phyloP scores from a whole-genome alignment of 1,284 basidiomycete genomes.

The Gomphus bonarii region DNA sequence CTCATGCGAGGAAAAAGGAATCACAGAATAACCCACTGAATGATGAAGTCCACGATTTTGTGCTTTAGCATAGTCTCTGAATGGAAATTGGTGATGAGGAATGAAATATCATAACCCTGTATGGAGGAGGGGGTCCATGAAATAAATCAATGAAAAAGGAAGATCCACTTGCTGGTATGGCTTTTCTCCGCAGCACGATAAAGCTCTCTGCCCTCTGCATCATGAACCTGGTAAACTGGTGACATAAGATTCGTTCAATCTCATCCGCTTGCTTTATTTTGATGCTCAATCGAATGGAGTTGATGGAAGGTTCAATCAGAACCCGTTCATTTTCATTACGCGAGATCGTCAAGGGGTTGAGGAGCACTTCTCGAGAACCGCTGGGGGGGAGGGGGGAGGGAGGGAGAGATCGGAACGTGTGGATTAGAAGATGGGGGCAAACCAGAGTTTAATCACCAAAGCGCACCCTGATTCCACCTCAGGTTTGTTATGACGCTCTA shows the following conservation, averaged over 20 bases:
- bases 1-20: background rate
- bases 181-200: conserved; percentile 90
- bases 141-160: background rate
- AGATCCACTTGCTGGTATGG: conserved; percentile 58
- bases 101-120: conserved; percentile 96
- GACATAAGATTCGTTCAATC: conserved; percentile 93
- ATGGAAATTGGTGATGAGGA: conserved; percentile 96
- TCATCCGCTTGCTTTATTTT: conserved; percentile 99
- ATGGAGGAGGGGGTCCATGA: background rate
- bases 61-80: conserved; percentile 98
- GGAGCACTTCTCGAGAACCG: conserved; percentile 86
- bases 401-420: background rate
- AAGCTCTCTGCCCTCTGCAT: conserved; percentile 98
- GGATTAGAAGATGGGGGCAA: conserved; percentile 11
- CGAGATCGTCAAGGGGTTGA: conserved; percentile 88
- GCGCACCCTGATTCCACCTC: conserved; percentile 81
- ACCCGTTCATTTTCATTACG: conserved; percentile 97
- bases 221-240: conserved; percentile 99
- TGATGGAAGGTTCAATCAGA: conserved; percentile 93
- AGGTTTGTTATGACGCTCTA: conserved; percentile 94
- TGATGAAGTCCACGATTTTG: conserved; percentile 99
- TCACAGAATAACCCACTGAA: conserved; percentile 50
- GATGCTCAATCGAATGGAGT: conserved; percentile 93
- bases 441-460: background rate
- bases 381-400: conserved; percentile 29